Evolutionary conservation across 768 basidiomycete genomes (phyloP), one percentile per base, ranked within the genome.

Genomic region (Brasilioporus rufonigricans): DNA sequence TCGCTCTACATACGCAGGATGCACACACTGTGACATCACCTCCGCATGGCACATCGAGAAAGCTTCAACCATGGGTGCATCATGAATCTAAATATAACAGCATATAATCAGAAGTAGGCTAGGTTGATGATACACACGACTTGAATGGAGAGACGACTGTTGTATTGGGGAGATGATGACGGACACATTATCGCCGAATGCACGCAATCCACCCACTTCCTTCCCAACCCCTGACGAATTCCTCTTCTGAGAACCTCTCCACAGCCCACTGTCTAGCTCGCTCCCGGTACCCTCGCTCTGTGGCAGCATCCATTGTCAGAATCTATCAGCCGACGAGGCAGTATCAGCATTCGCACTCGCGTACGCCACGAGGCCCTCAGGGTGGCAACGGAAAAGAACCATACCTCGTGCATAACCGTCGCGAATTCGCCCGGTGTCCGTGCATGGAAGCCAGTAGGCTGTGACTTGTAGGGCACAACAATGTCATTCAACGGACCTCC

Each of bases 401-500:
- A 26, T 16, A 82, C 86, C 24, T 74, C 72, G 60, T 89, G 81
- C 48, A 95, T 76, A 5, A 80, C 81, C 18, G 74, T 76, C 2
- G 91, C 87, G 60, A 91, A 95, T 29, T 78, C 77, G 40, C 79
- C 76, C 0, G 84, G 69, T 2, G 82, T 78, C 3, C 73, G 80
- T 2, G 92, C 94, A 66, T 96, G 93, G 69, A 83, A 95, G 23
- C 95, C 95, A 55, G 93, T 94, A 9, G 75, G 79, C 64, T 85
- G 71, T 33, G 85, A 85, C 7, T 86, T 71, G 66, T 81, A 83
- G 0, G 93, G 92, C 2, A 93, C 85, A 43, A 98, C 85, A 53
- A 99, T 98, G 68, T 98, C 97, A 52, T 85, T 80, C 23, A 94
- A 69, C 0, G 96, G 96, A 0, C 96, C 96, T 3, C 91, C 97